A percentile compares a stretch with the other conserved stretches of the same genome.
Evolutionary conservation across 2,329 filamentous ascomycete genomes (phyloP).

Genomic region (Annulohypoxylon truncatum): DNA sequence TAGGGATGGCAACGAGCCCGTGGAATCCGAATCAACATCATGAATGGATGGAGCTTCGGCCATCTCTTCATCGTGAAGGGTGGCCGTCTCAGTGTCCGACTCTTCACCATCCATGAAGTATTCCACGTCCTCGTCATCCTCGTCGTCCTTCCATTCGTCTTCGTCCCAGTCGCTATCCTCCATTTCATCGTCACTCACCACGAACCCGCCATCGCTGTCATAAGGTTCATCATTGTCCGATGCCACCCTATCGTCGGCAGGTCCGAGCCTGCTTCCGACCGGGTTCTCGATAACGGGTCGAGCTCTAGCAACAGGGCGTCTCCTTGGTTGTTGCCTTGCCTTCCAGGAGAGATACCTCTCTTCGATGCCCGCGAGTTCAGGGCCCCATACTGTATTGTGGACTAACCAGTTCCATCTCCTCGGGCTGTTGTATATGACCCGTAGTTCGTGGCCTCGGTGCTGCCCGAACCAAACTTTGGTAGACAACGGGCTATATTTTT

Average conservation of each 20-base stretch:
- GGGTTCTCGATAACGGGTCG: conserved; percentile 1
- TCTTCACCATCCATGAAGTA: background rate
- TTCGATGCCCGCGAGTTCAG: conserved; percentile 5
- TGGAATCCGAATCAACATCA: background rate
- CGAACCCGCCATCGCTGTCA: conserved; percentile 14
- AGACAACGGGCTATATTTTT: conserved; percentile 1
- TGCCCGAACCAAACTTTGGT: conserved; percentile 20
- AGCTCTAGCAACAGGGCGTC: background rate
- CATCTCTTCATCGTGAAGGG: background rate
- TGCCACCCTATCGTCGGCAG: background rate
- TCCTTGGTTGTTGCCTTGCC: background rate
- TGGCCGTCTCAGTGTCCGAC: background rate
- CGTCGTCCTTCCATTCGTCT: background rate
- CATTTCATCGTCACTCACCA: background rate
- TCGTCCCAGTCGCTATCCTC: background rate
- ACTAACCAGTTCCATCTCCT: conserved; percentile 6
- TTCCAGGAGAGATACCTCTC: background rate
- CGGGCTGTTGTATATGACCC: background rate
- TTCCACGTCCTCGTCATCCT: background rate
- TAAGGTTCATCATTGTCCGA: conserved; percentile 15
- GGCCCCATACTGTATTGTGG: background rate
- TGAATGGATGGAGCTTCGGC: background rate
- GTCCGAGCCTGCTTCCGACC: background rate
- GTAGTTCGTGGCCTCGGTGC: conserved; percentile 8
- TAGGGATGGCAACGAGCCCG: conserved; percentile 8